These are phyloP conservation scores for Diplodia mutila DNA, from an alignment of 2,329 filamentous ascomycete genomes.

Conservation along the genomic window DNA sequence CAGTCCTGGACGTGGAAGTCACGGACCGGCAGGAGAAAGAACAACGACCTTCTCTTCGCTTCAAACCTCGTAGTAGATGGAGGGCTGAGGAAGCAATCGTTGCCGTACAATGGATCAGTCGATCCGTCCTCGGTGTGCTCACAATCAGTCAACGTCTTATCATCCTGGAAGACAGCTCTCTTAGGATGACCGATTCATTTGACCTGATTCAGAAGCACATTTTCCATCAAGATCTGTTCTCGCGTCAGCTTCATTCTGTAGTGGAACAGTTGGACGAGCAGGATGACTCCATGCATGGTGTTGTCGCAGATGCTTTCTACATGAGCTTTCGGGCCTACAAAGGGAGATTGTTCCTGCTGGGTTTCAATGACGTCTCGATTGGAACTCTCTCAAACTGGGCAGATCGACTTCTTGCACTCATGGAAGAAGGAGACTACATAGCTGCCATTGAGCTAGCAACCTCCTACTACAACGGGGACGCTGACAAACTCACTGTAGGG, in stretches of 20 bases:
- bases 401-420: constrained; percentile 86
- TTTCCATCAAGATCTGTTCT: constrained; percentile 89
- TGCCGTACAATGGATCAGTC: constrained; percentile 93
- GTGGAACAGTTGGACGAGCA: constrained; percentile 89
- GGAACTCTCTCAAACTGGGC: constrained; percentile 97
- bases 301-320: constrained; percentile 94
- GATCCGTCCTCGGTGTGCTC: constrained; percentile 86
- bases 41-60: constrained; percentile 76
- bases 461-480: constrained; percentile 85
- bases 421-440: constrained; percentile 97
- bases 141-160: constrained; percentile 94
- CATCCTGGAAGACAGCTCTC: constrained; percentile 84
- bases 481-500: constrained; percentile 93
- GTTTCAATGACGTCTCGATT: constrained; percentile 91
- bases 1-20: constrained; percentile 85
- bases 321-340: constrained; percentile 98
- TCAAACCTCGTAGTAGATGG: constrained; percentile 84
- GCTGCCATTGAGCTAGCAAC: constrained; percentile 88
- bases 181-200: constrained; percentile 93
- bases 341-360: constrained; percentile 85
- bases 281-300: constrained; percentile 87
- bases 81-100: constrained; percentile 94
- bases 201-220: constrained; percentile 91
- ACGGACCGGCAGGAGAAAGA: constrained; percentile 68
- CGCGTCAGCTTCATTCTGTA: constrained; percentile 77